A percentile compares a stretch with the other conserved stretches of the same genome.
These are phyloP conservation scores for Leccinellum albellum DNA, from an alignment of 768 basidiomycete genomes.

Conservation along the genomic window DNA sequence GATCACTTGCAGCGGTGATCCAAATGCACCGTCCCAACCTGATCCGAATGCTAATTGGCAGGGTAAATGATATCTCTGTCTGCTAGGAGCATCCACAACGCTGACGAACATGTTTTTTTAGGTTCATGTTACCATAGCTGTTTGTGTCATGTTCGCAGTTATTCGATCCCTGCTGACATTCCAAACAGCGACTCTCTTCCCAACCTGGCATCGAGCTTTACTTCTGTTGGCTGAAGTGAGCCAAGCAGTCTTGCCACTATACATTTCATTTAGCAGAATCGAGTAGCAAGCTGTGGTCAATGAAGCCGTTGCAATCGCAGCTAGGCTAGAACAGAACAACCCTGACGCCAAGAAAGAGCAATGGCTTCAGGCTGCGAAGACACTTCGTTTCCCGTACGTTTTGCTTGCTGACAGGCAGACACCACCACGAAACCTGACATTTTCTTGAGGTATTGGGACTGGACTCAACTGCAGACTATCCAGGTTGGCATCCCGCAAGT, in stretches of 20 bases:
- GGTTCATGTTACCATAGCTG: constrained; percentile 21
- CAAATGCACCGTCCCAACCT: constrained; percentile 5
- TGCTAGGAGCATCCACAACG: neutral
- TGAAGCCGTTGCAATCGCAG: constrained; percentile 13
- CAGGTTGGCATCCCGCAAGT: constrained; percentile 4
- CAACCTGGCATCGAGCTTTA: constrained; percentile 19
- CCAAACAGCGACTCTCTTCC: constrained; percentile 19
- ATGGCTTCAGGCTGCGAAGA: constrained; percentile 12
- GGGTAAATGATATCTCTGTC: constrained; percentile 1
- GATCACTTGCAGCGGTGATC: constrained; percentile 14
- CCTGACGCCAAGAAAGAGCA: neutral
- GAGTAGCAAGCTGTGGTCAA: constrained; percentile 17
- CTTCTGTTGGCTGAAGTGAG: constrained; percentile 13
- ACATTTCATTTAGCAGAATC: too few relatives aligned
- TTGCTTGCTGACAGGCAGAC: neutral
- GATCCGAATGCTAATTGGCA: constrained; percentile 5
- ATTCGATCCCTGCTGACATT: neutral
- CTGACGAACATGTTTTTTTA: constrained; percentile 4
- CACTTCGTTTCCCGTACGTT: constrained; percentile 18
- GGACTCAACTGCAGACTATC: constrained; percentile 3
- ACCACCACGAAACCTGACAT: neutral
- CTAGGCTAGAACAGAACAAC: neutral
- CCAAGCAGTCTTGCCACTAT: neutral
- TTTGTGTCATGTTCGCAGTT: neutral
- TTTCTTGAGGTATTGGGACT: constrained; percentile 16